Percentiles rank a stretch among this genome's conserved stretches.
Conservation (phyloP, 352 stramenopile species). For the Phytophthora uliginosa region DNA sequence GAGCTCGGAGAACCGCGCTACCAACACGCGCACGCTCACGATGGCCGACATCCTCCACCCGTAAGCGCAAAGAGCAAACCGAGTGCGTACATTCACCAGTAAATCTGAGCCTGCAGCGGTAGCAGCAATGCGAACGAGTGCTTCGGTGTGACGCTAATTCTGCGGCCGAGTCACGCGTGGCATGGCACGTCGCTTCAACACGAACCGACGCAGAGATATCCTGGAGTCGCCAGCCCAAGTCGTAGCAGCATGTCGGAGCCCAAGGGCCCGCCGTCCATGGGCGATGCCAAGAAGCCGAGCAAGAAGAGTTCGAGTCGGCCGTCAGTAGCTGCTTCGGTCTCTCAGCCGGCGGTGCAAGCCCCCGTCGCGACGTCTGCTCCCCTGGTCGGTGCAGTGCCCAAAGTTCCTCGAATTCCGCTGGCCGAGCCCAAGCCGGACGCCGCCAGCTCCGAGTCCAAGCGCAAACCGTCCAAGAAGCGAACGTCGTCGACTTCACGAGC, state of each 20-base stretch:
- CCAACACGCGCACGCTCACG: constrained; percentile 11
- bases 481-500: constrained; percentile 30
- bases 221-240: constrained; percentile 2
- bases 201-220: constrained; percentile 24
- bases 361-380: constrained; percentile 16
- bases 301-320: constrained; percentile 46
- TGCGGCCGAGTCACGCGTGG: not conserved
- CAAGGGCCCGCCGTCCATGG: constrained; percentile 31
- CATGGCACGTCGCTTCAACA: constrained; percentile 4
- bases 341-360: constrained; percentile 17
- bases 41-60: constrained; percentile 21
- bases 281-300: constrained; percentile 37
- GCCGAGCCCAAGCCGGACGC: constrained; percentile 53
- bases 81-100: not conserved
- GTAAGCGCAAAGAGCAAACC: not conserved
- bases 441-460: constrained; percentile 29
- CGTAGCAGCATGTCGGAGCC: constrained; percentile 46
- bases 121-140: not conserved
- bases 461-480: constrained; percentile 57
- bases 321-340: constrained; percentile 15
- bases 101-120: not conserved
- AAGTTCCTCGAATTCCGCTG: constrained; percentile 53
- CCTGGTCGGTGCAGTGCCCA: constrained; percentile 31
- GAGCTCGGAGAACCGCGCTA: not conserved
- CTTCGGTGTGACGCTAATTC: not conserved